Percentiles rank a stretch among this genome's conserved stretches.
Conservation (phyloP, 1,139 yeast species). For the Geotrichum macrosporum region DNA sequence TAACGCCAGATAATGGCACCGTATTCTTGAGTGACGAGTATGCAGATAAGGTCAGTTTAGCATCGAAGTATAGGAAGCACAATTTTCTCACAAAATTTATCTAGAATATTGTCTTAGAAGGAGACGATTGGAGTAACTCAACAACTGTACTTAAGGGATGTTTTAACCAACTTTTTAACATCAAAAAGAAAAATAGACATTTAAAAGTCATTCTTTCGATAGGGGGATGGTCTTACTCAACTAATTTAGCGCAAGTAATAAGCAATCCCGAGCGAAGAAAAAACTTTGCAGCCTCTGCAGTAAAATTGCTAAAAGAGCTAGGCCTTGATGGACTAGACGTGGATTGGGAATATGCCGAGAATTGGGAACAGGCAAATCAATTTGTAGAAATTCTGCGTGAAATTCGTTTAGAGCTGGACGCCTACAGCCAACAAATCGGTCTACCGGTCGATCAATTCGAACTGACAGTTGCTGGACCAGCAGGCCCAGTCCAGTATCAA, state of each 20-base stretch:
- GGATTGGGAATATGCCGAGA: conserved; percentile 89
- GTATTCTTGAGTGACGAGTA: conserved; percentile 57
- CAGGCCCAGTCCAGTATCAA: conserved; percentile 47
- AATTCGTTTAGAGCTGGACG: conserved; percentile 45
- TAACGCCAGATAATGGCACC: conserved; percentile 52
- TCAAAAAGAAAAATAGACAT: conserved; percentile 48
- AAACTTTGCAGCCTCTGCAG: conserved; percentile 51
- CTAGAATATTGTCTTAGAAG: conserved; percentile 27
- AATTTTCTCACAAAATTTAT: conserved; percentile 17
- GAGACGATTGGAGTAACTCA: conserved; percentile 25
- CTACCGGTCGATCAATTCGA: conserved; percentile 40
- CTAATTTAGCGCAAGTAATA: conserved; percentile 49
- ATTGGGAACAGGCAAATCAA: conserved; percentile 43
- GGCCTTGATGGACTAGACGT: conserved; percentile 88
- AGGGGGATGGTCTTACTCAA: conserved; percentile 82
- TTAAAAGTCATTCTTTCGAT: conserved; percentile 66
- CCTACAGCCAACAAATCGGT: conserved; percentile 35
- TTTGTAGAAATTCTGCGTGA: conserved; percentile 46
- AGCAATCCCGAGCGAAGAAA: conserved; percentile 39
- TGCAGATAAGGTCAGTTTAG: conserved; percentile 48
- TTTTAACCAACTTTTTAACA: conserved; percentile 51
- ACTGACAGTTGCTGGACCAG: conserved; percentile 75
- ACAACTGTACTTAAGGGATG: conserved; percentile 42
- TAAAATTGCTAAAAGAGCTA: conserved; percentile 46
- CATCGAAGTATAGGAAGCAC: background rate